Evolutionary conservation across 495 filamentous ascomycete genomes (phyloP), one percentile per base, ranked within the genome.

Genomic region (Podospora conica): DNA sequence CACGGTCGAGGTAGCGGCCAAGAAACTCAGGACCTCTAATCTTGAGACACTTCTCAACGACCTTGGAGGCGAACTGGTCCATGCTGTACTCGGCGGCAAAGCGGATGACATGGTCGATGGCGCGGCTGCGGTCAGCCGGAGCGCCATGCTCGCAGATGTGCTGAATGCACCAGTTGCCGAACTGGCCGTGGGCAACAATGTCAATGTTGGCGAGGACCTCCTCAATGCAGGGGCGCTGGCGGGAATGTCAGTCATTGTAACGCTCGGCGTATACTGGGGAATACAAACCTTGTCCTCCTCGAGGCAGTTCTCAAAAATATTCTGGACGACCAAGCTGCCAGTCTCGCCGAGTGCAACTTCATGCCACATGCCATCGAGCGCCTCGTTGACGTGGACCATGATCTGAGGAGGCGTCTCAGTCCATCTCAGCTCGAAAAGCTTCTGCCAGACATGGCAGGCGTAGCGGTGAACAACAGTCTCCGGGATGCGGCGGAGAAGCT

Each of bases 141-240:
- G 90, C 88, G 48, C 95, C 96, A 75, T 98, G 96, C 74, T 98
- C 95, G 79, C 95, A 98, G 74, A 98, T 93, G 78, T 98, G 95
- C 77, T 98, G 95, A 70, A 98, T 98, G 78, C 95, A 98, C 95
- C 95, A 98, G 73, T 98, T 98, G 58, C 95, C 95, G 74, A 98
- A 98, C 73, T 98, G 95, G n/a, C 95, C 95, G 76, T 96, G 95
- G 56, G 95, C 89, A 71, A 98, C 91, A 61, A 97, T 88, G 77
- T 98, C 92, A 64, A 98, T 96, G 74, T 92, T 96, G 33, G 83
- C 87, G 27, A 98, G 83, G 8, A 98, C 95, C 74, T 98, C 95
- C 77, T 96, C 92, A 71, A 98, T 96, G 73, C 95, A 97, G 55
- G 92, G 91, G 67, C 95, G 92, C 94, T 97, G 62, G 22, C 22